Percentiles rank a stretch among this genome's conserved stretches.
Evolutionary conservation across 2,329 filamentous ascomycete species (phyloP).

Genomic region (Elsinoe perseae): DNA sequence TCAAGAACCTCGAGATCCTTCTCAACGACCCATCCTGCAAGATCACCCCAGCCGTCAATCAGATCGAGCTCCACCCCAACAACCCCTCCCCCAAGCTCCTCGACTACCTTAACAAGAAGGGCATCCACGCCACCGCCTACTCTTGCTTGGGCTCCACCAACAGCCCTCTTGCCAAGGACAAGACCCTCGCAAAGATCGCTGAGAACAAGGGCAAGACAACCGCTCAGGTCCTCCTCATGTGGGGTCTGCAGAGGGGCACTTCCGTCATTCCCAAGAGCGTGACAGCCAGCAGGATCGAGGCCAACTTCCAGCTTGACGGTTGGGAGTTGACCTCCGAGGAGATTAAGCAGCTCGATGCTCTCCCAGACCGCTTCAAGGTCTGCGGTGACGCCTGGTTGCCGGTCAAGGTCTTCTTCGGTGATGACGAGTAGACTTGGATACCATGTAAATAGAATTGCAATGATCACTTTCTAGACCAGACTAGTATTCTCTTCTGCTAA

Average conservation of each 20-base stretch:
- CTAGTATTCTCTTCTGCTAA: neutral
- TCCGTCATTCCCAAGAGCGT: constrained; percentile 82
- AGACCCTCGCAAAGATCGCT: constrained; percentile 50
- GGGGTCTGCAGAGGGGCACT: constrained; percentile 74
- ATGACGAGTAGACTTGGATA: constrained; percentile 56
- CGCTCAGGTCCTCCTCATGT: constrained; percentile 70
- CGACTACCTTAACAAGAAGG: constrained; percentile 59
- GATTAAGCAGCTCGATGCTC: constrained; percentile 56
- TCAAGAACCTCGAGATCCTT: constrained; percentile 67
- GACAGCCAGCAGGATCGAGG: constrained; percentile 62
- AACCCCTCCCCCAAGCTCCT: constrained; percentile 54
- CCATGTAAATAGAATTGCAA: neutral
- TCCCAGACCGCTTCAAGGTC: constrained; percentile 74
- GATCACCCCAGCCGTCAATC: constrained; percentile 64
- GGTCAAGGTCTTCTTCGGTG: constrained; percentile 72
- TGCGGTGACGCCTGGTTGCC: constrained; percentile 69
- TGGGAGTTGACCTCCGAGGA: constrained; percentile 68
- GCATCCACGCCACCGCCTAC: constrained; percentile 68
- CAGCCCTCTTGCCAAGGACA: constrained; percentile 62
- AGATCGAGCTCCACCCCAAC: constrained; percentile 74
- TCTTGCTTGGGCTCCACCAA: constrained; percentile 57
- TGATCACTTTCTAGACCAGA: neutral
- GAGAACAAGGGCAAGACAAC: constrained; percentile 56
- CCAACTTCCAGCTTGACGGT: constrained; percentile 62
- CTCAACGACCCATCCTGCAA: constrained; percentile 54